Evolutionary conservation across 768 basidiomycete species (phyloP), one percentile per base, ranked within the genome.

Genomic region (Rhizopogon vulgaris): DNA sequence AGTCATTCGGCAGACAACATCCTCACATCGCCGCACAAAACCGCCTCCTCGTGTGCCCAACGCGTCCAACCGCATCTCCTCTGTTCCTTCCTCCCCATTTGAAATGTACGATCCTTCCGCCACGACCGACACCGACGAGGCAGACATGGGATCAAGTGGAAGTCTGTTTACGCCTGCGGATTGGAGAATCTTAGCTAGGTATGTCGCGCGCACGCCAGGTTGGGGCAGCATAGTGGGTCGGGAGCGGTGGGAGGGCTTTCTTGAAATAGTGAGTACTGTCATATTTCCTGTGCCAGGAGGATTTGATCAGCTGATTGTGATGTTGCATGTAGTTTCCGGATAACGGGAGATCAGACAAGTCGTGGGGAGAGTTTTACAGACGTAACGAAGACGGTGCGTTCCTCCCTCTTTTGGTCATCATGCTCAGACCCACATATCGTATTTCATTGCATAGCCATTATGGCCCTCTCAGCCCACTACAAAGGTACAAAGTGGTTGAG

Each of bases 281-380:
- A 12, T 47, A 3, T 43, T 24, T 8, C 52, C 14, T 30, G 15
- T 24, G 22, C 18, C 14, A 4, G 30, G 14, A 4, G 30, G 9
- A 14, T 46, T 30, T 34, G 18, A 14, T 15, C 14, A 22, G 14
- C 9, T 22, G 30, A 46, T 46, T 9, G 45, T 46, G 14, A 46
- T 34, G 18, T 34, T 34, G 32, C 11, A 32, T 47, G 6, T 41
- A 86, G 84, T 73, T 77, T 60, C 71, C 77, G 22, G 78, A 77
- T 59, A 65, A 61, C 14, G 58, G 56, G 30, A 72, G 85, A 54
- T 71, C 79, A 34, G 62, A 64, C 3, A 83, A 78, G 58, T 73
- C 82, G 6, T 87, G 84, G 84, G 73, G 69, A 17, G 82, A 84
- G 60, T 80, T 76, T 56, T 83, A 79, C 58, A 73, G 82, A 28